phyloP scores from a whole-genome alignment of 2,329 filamentous ascomycete genomes.

The Shiraia sp. region DNA sequence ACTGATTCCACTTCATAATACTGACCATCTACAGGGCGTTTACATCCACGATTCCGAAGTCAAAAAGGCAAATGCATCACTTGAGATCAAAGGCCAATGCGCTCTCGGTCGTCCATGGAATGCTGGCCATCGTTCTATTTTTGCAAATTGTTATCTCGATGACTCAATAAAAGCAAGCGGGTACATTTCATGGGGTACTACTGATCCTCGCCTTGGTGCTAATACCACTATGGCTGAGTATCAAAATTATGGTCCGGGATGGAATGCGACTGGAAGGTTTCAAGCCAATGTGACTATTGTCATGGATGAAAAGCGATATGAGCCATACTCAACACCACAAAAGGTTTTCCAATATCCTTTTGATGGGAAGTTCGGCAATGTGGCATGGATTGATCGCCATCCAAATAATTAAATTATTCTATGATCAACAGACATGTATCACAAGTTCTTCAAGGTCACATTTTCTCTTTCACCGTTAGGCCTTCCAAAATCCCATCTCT shows the following conservation, averaged over 20 bases:
- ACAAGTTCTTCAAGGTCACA: too few species aligned
- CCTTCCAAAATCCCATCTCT: too few species aligned
- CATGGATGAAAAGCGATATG: slow-evolving; percentile 45
- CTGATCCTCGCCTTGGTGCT: slow-evolving; percentile 42
- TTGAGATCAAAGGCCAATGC: slow-evolving; percentile 51
- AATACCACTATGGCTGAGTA: slow-evolving; percentile 63
- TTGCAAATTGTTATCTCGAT: slow-evolving; percentile 60
- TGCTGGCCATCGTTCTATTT: slow-evolving; percentile 60
- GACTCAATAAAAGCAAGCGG: slow-evolving; percentile 57
- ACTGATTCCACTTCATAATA: background rate
- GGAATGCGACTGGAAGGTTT: slow-evolving; percentile 53
- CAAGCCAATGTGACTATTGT: slow-evolving; percentile 51
- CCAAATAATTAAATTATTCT: slow-evolving; percentile 11
- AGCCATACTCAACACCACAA: slow-evolving; percentile 23
- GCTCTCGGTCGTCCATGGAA: slow-evolving; percentile 68
- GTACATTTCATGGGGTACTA: slow-evolving; percentile 59
- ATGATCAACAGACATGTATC: too few species aligned
- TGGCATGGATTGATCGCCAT: slow-evolving; percentile 53
- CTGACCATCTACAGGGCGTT: slow-evolving; percentile 50
- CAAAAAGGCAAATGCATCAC: slow-evolving; percentile 57
- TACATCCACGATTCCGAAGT: slow-evolving; percentile 64
- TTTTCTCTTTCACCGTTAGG: too few species aligned
- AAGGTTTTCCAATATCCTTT: slow-evolving; percentile 43
- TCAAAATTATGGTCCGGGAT: slow-evolving; percentile 57
- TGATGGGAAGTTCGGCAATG: slow-evolving; percentile 49